Evolutionary conservation across 306 rosid species (phyloP).

Genomic region (Dryas octopetala): DNA sequence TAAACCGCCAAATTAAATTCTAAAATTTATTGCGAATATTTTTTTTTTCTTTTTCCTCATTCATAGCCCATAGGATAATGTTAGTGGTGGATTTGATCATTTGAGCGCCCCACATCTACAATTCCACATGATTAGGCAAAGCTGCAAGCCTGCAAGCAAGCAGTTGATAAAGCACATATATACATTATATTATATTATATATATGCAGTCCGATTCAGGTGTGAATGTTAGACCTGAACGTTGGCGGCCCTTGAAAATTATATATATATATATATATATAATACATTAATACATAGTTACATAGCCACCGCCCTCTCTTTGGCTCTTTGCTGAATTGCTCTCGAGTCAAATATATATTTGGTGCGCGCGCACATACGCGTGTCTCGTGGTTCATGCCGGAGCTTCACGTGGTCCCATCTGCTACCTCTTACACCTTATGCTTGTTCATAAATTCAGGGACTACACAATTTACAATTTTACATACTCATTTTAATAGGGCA

Average conservation of each 20-base stretch:
- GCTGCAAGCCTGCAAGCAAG: not conserved
- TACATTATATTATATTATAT: too few relatives aligned
- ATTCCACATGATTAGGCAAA: not conserved
- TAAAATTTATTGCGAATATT: not conserved
- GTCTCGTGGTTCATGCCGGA: slow-evolving; percentile 63
- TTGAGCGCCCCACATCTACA: not conserved
- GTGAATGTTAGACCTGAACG: too few relatives aligned
- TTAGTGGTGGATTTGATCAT: not conserved
- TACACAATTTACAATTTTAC: too few relatives aligned
- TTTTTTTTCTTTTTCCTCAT: not conserved
- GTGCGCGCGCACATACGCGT: slow-evolving; percentile 64
- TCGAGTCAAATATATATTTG: slow-evolving; percentile 28
- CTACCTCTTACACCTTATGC: not conserved
- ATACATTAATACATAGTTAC: too few relatives aligned
- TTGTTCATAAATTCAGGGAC: not conserved
- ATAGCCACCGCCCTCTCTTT: too few relatives aligned
- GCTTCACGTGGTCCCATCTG: slow-evolving; percentile 40
- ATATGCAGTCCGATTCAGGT: too few relatives aligned
- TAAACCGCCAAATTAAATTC: not conserved
- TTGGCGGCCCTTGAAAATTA: too few relatives aligned
- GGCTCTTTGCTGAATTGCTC: not conserved
- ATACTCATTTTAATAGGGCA: too few relatives aligned
- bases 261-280: too few relatives aligned
- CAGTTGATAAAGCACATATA: not conserved
- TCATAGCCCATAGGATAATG: not conserved